Base-by-base conservation (phyloP, 2,329 filamentous ascomycete species). In the Phialophora macrospora region DNA sequence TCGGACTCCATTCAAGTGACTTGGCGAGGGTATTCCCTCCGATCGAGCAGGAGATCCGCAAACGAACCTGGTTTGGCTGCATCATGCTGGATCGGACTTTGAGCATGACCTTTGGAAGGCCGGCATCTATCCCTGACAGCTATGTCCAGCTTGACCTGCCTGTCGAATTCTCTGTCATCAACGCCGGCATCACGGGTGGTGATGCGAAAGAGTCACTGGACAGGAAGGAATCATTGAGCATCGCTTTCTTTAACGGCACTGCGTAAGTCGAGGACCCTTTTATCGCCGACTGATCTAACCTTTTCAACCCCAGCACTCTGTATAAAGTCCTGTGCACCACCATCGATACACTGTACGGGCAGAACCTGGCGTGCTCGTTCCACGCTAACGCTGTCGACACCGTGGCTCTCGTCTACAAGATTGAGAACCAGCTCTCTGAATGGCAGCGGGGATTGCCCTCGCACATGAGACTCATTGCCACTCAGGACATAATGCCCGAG, bases 51-150 rank as follows among this genome's bases (percentile, higher is more conserved):
- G 84, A 85, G 69, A 79, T 80, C 2, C 74, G 83, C 8, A 81
- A 79, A 52, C 75, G 83, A 0, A 80, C 79, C 0, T 86, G 83
- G 84, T 83, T 77, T 68, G 81, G 77, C 0, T 84, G 81, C 67
- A 74, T 84, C 0, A 61, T 83, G 7, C 73, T 84, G 1, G 81
- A 84, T 67, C 74, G 65, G 80, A 60, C 79, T 7, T 70, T 84
- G 54, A 83, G 82, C 68, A 83, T 84, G 79, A 84, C 82, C 0
- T 82, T 84, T 66, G 83, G 82, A 1, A 75, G 83, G 0, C 83
- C 83, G 0, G 73, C 77, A 0, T 74, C 78, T 0, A 83, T 85
- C 20, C 79, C 80, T 0, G 77, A 82, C 3, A 75, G 75, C 41
- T 80, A 81, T 46, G 73, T 83, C 46, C 75, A 75, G 58, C 69